Base-by-base conservation (phyloP, 441 rosid genomes). In the Bocquillonia castaneifolia region DNA sequence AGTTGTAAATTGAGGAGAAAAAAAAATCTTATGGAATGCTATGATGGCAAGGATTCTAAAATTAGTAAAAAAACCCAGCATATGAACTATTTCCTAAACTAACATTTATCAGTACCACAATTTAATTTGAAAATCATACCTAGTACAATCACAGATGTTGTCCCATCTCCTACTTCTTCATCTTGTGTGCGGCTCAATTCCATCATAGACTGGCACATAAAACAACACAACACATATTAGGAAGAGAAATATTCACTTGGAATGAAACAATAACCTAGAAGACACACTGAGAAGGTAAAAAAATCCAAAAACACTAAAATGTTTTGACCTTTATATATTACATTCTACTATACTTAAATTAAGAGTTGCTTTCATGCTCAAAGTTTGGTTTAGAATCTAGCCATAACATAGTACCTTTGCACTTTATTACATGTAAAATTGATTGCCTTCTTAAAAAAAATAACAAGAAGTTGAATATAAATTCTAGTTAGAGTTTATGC, bases 101-200 rank as follows among this genome's bases (percentile, higher is more conserved):
- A 28, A 45, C 2, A 64, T 1, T 9, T 14, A 3, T 0, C 25
- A 37, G 13, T n/a, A 52, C 10, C 25, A 53, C n/a, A 32, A 3
- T 44, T 22, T 40, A 51, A 14, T 20, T 39, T 37, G 20, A 45
- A 22, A 44, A 50, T 18, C 47, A 62, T 89, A 93, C 98, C 96
- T 68, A 93, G 89, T 71, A 91, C 93, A 75, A 91, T 93, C 65
- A 91, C 97, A 31, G 98, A 91, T 55, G 98, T 93, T 44, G 98
- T 93, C 77, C 98, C 98, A 76, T 93, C 98, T 71, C 98, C 98
- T 1, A 93, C 98, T 83, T 93, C 97, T 86, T 89, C 98, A 69
- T 93, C 98, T 80, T 91, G 98, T 5, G 97, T 86, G 8, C 97
- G 94, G 70, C 97, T 93, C 72, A 93, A 72, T 73, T 93, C 96